Evolutionary conservation across 257 asterid genomes (phyloP).

Genomic region (Penstemon barbatus): DNA sequence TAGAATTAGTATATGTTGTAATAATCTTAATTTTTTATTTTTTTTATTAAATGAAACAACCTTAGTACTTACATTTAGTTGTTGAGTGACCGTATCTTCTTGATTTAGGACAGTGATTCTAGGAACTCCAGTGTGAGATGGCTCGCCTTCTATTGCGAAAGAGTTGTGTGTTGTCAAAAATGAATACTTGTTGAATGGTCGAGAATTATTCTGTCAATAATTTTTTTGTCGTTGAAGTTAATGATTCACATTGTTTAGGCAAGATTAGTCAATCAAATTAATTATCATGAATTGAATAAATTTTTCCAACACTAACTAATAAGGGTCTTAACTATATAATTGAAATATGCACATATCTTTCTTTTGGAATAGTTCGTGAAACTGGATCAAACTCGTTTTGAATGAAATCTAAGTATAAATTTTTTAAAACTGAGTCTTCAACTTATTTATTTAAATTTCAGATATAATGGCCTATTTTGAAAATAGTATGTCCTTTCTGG

Average conservation of each 20-base stretch:
- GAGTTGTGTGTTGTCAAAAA: conserved; percentile 79
- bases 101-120: conserved; percentile 59
- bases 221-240: conserved; percentile 36
- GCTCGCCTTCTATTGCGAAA: conserved; percentile 49
- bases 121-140: conserved; percentile 51
- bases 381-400: too few species aligned
- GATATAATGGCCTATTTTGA: too few species aligned
- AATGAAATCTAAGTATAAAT: too few species aligned
- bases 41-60: background rate
- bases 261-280: background rate
- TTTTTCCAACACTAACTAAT: background rate
- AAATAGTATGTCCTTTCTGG: too few species aligned
- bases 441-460: too few species aligned
- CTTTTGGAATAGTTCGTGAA: too few species aligned
- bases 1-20: background rate
- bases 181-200: conserved; percentile 75
- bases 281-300: background rate
- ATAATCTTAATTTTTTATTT: background rate
- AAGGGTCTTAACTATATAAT: background rate
- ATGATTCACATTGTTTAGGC: conserved; percentile 8
- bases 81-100: conserved; percentile 62
- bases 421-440: too few species aligned
- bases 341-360: too few species aligned
- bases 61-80: conserved; percentile 47
- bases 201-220: conserved; percentile 54